phyloP scores from a whole-genome alignment of 202 grass and related monocot genomes.

The Cymbopogon flexuosus region DNA sequence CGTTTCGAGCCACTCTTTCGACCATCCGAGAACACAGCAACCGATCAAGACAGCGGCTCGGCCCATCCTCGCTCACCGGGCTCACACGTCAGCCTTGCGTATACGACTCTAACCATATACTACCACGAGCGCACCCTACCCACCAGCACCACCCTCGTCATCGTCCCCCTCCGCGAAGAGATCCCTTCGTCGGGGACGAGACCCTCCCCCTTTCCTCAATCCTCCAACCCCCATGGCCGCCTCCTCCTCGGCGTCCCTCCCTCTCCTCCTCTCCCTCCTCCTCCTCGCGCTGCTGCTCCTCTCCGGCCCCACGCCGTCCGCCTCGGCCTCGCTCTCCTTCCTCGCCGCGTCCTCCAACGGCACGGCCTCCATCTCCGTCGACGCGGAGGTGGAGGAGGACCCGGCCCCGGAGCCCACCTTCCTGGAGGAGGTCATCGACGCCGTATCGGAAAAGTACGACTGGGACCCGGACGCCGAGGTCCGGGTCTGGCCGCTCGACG shows the following conservation, averaged over 20 bases:
- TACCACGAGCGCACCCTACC: constrained; percentile 22
- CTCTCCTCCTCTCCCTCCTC: constrained; percentile 8
- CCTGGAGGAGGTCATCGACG: constrained; percentile 58
- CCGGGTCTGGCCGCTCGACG: constrained; percentile 56
- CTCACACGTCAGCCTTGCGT: constrained; percentile 1
- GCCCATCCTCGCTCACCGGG: not conserved
- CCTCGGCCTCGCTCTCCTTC: constrained; percentile 38
- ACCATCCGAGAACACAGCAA: not conserved
- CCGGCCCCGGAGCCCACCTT: constrained; percentile 36
- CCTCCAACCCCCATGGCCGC: constrained; percentile 14
- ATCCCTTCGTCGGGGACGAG: constrained; percentile 9
- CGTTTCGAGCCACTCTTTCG: not conserved
- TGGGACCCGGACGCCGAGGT: constrained; percentile 63
- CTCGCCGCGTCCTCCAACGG: constrained; percentile 27
- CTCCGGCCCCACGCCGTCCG: constrained; percentile 11
- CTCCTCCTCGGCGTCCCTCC: constrained; percentile 11
- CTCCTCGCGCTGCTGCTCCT: constrained; percentile 34
- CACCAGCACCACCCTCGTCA: not conserved
- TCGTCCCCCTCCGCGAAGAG: constrained; percentile 19
- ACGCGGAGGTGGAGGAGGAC: not conserved
- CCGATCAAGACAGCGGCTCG: not conserved
- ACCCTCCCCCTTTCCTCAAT: constrained; percentile 18
- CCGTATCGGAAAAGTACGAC: constrained; percentile 56
- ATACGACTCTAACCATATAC: not conserved
- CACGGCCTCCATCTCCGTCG: constrained; percentile 20